These are phyloP conservation scores for Colletotrichum acutatum DNA, from an alignment of 2,329 filamentous ascomycete genomes.

Conservation along the genomic window DNA sequence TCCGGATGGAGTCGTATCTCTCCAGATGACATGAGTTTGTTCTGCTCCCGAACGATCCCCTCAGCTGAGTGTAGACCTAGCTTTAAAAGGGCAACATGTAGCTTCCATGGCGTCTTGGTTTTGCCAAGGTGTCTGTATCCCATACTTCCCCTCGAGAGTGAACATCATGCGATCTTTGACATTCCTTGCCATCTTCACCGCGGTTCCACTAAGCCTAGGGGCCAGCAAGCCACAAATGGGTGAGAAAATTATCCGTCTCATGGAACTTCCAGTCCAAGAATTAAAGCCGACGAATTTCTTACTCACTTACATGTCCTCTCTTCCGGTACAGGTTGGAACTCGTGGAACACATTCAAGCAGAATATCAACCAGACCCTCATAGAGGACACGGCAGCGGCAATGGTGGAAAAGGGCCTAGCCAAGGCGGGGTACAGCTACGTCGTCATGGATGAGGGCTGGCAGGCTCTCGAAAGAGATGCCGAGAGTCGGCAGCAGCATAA, in stretches of 20 bases:
- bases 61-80: background rate
- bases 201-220: background rate
- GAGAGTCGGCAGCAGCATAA: slow-evolving; percentile 14
- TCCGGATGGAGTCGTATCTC: background rate
- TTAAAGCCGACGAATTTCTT: slow-evolving; percentile 1
- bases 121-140: background rate
- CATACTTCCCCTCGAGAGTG: too few relatives aligned
- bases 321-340: slow-evolving; percentile 41
- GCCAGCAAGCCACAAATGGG: slow-evolving; percentile 6
- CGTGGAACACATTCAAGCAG: slow-evolving; percentile 35
- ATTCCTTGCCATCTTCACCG: background rate
- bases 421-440: slow-evolving; percentile 24
- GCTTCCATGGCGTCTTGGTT: too few relatives aligned
- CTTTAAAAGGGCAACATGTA: background rate
- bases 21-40: background rate
- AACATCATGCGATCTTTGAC: background rate
- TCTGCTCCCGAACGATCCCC: background rate
- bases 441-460: slow-evolving; percentile 31
- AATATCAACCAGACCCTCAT: slow-evolving; percentile 38
- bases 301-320: slow-evolving; percentile 38
- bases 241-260: background rate
- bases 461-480: background rate
- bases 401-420: slow-evolving; percentile 18
- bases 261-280: background rate
- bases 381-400: slow-evolving; percentile 13